Evolutionary conservation across 495 filamentous ascomycete genomes (phyloP).

Genomic region (Lasiosphaeria miniovina): DNA sequence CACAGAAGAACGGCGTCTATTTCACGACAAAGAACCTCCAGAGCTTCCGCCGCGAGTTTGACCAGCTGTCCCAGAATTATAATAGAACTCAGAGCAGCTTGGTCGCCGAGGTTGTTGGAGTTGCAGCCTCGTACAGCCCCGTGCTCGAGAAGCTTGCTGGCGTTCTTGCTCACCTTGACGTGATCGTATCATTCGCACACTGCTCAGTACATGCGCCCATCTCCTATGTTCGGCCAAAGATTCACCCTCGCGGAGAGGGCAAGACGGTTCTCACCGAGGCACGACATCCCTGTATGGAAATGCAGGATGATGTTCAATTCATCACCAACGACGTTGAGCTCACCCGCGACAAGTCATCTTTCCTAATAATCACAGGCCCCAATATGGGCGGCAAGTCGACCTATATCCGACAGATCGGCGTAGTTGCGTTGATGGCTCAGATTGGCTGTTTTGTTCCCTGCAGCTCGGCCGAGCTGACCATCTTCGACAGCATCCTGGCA

Average conservation of each 20-base stretch:
- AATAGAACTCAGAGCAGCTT: conserved; percentile 90
- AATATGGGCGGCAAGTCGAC: conserved; percentile 99
- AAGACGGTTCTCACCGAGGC: conserved; percentile 88
- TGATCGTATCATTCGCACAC: conserved; percentile 94
- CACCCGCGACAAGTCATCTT: conserved; percentile 74
- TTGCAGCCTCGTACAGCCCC: conserved; percentile 92
- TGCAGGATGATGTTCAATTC: conserved; percentile 98
- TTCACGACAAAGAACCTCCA: conserved; percentile 91
- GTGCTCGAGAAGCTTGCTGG: conserved; percentile 87
- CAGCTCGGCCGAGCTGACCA: conserved; percentile 82
- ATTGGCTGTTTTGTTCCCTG: conserved; percentile 96
- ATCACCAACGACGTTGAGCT: conserved; percentile 96
- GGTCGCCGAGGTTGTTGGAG: conserved; percentile 87
- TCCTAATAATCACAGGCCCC: conserved; percentile 95
- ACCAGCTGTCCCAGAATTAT: conserved; percentile 93
- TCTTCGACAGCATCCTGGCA: conserved; percentile 97
- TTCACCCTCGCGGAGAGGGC: conserved; percentile 89
- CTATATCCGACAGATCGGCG: conserved; percentile 96
- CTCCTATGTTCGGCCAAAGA: conserved; percentile 84
- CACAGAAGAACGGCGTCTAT: conserved; percentile 98
- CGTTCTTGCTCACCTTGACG: conserved; percentile 90
- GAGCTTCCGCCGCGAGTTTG: conserved; percentile 80
- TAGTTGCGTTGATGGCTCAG: conserved; percentile 97
- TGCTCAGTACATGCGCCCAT: conserved; percentile 89
- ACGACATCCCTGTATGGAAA: conserved; percentile 97